A percentile compares a stretch with the other conserved stretches of the same genome.
phyloP scores from a whole-genome alignment of 208 protist genomes.

The Naegleria gruberi region DNA sequence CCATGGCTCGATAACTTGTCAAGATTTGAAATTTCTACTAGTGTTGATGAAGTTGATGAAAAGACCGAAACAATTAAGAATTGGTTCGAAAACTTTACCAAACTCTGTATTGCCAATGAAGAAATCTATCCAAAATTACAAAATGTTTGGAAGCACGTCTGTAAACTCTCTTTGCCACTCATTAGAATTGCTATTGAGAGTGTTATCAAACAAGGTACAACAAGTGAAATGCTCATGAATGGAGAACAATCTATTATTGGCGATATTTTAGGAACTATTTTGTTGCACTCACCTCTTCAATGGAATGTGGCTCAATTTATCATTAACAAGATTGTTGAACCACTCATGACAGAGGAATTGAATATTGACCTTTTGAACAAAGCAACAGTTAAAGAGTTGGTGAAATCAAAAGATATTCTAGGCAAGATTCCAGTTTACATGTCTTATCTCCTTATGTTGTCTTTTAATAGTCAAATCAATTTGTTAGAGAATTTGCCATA shows the following conservation, averaged over 20 bases:
- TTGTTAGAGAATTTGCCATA: not conserved
- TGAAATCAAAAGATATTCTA: not conserved
- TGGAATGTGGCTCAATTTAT: not conserved
- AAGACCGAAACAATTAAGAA: not conserved
- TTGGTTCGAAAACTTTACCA: not conserved
- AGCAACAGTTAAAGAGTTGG: not conserved
- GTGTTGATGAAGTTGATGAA: not conserved
- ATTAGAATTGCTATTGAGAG: not conserved
- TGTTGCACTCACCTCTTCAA: not conserved
- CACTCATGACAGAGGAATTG: not conserved
- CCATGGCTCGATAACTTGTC: not conserved
- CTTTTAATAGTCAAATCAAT: not conserved
- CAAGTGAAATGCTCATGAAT: not conserved
- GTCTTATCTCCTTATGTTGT: not conserved
- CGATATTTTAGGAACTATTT: not conserved
- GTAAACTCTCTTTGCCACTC: not conserved
- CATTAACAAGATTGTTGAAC: not conserved
- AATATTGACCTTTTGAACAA: not conserved
- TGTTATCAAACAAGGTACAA: not conserved
- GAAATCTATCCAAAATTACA: not conserved
- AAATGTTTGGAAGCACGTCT: not conserved
- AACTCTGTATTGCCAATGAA: not conserved
- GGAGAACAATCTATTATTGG: conserved; percentile 1
- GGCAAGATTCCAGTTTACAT: not conserved
- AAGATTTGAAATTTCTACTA: not conserved